Evolutionary conservation across 2,329 filamentous ascomycete species (phyloP).

Genomic region (Colletotrichum sp.): DNA sequence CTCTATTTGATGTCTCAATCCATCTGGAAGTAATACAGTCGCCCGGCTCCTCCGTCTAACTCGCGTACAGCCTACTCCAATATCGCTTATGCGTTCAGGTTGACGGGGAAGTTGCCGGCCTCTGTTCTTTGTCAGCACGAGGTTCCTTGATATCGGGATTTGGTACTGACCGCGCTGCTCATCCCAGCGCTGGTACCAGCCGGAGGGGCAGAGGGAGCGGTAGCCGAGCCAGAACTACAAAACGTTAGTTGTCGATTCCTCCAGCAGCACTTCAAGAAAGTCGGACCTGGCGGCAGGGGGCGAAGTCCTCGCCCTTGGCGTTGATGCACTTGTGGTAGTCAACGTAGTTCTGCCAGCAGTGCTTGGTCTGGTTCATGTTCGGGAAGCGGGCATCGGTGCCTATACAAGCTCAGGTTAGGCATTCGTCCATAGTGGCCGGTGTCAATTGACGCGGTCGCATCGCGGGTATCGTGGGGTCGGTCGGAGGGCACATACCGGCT

Average conservation of each 20-base stretch:
- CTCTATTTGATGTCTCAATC: slow-evolving; percentile 26
- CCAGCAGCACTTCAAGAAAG: not conserved
- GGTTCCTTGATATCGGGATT: not conserved
- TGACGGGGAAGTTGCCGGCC: slow-evolving; percentile 71
- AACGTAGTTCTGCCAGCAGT: slow-evolving; percentile 99
- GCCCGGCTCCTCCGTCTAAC: slow-evolving; percentile 25
- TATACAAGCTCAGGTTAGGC: slow-evolving; percentile 41
- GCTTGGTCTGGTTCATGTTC: slow-evolving; percentile 98
- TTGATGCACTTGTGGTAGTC: slow-evolving; percentile 99
- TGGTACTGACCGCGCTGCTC: slow-evolving; percentile 83
- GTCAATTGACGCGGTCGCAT: slow-evolving; percentile 35
- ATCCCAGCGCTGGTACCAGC: slow-evolving; percentile 95
- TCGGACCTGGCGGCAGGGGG: slow-evolving; percentile 91
- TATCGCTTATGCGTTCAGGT: slow-evolving; percentile 61
- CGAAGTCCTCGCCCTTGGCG: slow-evolving; percentile 98
- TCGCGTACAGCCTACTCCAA: slow-evolving; percentile 16
- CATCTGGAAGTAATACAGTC: slow-evolving; percentile 41
- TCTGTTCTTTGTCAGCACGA: slow-evolving; percentile 47
- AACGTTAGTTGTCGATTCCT: slow-evolving; percentile 25
- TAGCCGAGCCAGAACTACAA: slow-evolving; percentile 93
- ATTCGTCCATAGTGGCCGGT: not conserved
- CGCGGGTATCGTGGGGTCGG: slow-evolving; percentile 12
- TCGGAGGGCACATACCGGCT: slow-evolving; percentile 47
- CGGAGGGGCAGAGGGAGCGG: slow-evolving; percentile 94
- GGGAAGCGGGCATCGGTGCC: slow-evolving; percentile 99